Evolutionary conservation across 352 stramenopile species (phyloP).

Genomic region (Pythium vanterpoolii): DNA sequence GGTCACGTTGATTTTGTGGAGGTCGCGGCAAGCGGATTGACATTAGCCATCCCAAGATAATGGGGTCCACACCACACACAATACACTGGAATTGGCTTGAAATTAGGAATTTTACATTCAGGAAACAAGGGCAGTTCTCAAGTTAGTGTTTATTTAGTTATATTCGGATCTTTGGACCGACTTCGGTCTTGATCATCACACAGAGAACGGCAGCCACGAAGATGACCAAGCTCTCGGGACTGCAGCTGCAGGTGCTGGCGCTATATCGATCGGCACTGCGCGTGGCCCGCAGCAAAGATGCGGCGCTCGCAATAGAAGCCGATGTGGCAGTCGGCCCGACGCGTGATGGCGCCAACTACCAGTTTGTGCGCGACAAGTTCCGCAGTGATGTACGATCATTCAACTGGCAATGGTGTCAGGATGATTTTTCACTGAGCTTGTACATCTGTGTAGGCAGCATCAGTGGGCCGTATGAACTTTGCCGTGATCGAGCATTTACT

Average conservation of each 20-base stretch:
- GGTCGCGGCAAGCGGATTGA: not conserved
- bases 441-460: conserved; percentile 28
- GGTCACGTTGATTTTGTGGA: not conserved
- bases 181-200: conserved; percentile 18
- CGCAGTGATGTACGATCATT: conserved; percentile 50
- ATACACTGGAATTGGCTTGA: not conserved
- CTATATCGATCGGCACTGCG: conserved; percentile 68
- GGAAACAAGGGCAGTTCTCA: not conserved
- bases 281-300: conserved; percentile 58
- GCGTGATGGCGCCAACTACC: conserved; percentile 23
- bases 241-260: conserved; percentile 74
- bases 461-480: conserved; percentile 73
- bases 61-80: conserved; percentile 3
- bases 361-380: conserved; percentile 77
- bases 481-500: conserved; percentile 82
- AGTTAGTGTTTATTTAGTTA: not conserved
- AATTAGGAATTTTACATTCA: not conserved
- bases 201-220: not conserved
- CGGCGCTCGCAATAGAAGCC: conserved; percentile 14
- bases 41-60: not conserved
- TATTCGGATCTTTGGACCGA: conserved; percentile 9
- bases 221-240: conserved; percentile 51
- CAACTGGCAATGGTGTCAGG: not conserved
- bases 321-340: conserved; percentile 4
- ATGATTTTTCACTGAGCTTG: not conserved